Evolutionary conservation across 805 yeast species (phyloP), one percentile per base, ranked within the genome.

Genomic region (Pichia californica): DNA sequence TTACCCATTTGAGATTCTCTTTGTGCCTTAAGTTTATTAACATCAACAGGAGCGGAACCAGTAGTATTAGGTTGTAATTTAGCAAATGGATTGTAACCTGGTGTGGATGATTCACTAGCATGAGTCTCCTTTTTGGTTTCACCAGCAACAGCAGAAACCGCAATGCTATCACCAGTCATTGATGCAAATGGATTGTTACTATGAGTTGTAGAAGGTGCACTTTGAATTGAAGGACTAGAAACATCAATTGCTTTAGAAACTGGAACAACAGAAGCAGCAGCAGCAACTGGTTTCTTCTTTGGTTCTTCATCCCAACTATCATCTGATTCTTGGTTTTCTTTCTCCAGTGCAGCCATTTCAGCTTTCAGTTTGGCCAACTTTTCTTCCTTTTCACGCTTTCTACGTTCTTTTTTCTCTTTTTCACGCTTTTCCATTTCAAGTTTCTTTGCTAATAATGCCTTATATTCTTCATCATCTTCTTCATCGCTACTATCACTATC

Each of bases 1-100:
- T 66, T 54, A 4, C 81, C 81, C 61, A 89, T 70, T 58, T 84
- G 91, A 7, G 85, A 76, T 23, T 74, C 77, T 61, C 93, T 70
- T 61, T 83, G 89, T 2, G 81, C 82, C 44, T 79, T 82, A 25
- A 83, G 76, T 47, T 77, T 76, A 48, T 69, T 69, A 1, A 75
- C 65, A 55, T 81, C 86, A 50, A 79, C 49, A 18, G 61, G 48
- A 19, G 54, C 50, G 13, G 77, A 32, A 13, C 46, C 47, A 30
- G 45, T 19, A 3, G 43, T 25, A 5, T 39, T 7, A 21, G 38
- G 31, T 8, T 55, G 47, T 16, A 77, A 74, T 53, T 76, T 78
- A 59, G 81, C 81, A 56, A 81, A 81, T 40, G 87, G 85, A 48
- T 74, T 74, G 40, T 72, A 70, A 38, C 62, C 59, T 31, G 35